Conservation (phyloP, 306 rosid species). For the Rubus idaeus region DNA sequence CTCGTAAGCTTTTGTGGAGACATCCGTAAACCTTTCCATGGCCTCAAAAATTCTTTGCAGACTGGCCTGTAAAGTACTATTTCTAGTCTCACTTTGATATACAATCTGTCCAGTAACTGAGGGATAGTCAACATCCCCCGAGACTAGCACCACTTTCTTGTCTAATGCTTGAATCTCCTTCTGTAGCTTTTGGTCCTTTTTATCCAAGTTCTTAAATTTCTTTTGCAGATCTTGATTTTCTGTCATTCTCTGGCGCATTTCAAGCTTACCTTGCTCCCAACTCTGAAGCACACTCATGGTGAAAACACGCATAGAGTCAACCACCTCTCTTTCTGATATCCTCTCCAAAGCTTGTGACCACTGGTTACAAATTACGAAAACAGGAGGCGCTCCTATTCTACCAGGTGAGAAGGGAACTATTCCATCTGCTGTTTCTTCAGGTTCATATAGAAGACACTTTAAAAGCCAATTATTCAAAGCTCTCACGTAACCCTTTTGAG, state of each 20-base stretch:
- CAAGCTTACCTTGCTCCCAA: conserved; percentile 85
- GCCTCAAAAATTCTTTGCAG: conserved; percentile 90
- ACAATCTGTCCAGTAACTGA: conserved; percentile 59
- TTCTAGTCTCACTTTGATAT: conserved; percentile 76
- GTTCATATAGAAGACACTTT: conserved; percentile 76
- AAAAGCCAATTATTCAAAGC: conserved; percentile 90
- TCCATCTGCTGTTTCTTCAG: conserved; percentile 92
- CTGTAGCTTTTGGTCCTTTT: conserved; percentile 84
- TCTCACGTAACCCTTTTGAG: conserved; percentile 82
- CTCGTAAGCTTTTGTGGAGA: conserved; percentile 69
- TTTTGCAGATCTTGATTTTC: conserved; percentile 80
- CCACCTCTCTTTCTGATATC: conserved; percentile 86
- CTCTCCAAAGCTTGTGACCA: conserved; percentile 94
- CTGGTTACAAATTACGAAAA: conserved; percentile 91
- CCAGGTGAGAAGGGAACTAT: conserved; percentile 89
- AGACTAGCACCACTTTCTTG: conserved; percentile 53
- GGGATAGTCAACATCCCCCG: conserved; percentile 53
- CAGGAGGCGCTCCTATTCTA: conserved; percentile 85
- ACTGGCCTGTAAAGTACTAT: conserved; percentile 67
- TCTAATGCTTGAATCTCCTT: conserved; percentile 88
- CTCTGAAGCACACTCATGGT: conserved; percentile 69
- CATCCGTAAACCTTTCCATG: conserved; percentile 83
- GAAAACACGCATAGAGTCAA: conserved; percentile 76
- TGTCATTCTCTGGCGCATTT: conserved; percentile 62
- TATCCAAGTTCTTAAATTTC: conserved; percentile 66